Base-by-base conservation (phyloP, 768 basidiomycete species). In the Neoboletus brunneissimus region DNA sequence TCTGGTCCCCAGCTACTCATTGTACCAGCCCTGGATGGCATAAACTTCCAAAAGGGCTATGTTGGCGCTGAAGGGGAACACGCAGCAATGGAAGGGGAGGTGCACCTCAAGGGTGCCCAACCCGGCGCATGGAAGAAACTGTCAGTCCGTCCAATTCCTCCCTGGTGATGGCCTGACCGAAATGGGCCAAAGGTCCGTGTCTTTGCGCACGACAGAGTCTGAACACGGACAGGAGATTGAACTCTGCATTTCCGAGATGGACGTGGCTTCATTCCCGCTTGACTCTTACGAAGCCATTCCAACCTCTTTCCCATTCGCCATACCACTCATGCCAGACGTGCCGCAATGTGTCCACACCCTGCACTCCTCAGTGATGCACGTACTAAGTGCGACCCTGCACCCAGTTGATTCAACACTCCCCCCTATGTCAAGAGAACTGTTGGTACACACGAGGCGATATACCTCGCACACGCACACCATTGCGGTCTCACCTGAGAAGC, bases 41-140 rank as follows among this genome's bases (percentile, higher is more conserved):
- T 89, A 54, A 82, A 85, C 69, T 95, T 94, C 65, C 93, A 94
- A 74, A 88, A 86, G 64, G 93, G 93, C 12, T 91, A 82, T 68
- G 77, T 94, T 9, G 93, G 93, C 49, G 89, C 87, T 23, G 89
- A 91, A 54, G 89, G 82, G 50, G 91, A 93, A 71, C 80, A 79
- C 56, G 89, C 91, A 15, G 87, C 89, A 10, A 82, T 94, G 51
- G 91, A 93, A 66, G 93, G 93, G 46, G 92, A 94, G 67, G 77
- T 94, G 18, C 92, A 94, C 68, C 76, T 94, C 62, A 94, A 94
- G 72, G 87, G 83, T 54, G 78, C 79, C 35, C 79, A 80, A 54
- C 73, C 77, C 51, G 76, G 75, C 51, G 78, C 75, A 60, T 89
- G 87, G 84, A 71, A 74, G 54, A 83, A 83, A 76, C 75, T 91